Evolutionary conservation across 805 yeast genomes (phyloP), one percentile per base, ranked within the genome.

Genomic region (Wickerhamiella brachini): DNA sequence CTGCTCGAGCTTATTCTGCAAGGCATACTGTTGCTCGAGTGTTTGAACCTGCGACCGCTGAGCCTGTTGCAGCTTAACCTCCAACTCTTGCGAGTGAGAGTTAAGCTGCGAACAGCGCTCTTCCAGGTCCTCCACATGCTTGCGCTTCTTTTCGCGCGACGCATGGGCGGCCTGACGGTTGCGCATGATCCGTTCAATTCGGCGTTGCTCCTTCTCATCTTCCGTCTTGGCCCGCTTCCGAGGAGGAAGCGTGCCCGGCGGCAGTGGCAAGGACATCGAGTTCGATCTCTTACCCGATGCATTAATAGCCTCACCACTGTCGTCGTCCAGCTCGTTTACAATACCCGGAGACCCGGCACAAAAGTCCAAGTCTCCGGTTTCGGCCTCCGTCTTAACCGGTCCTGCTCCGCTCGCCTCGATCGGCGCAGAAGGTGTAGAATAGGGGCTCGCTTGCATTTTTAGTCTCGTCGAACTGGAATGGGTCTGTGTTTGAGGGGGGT

Each of bases 121-220:
- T 67, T 90, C 97, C 58, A 93, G 74, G 55, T 78, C 80, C 67
- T 88, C 95, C 52, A 93, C 83, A 64, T 90, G 95, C 63, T 81
- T 79, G 65, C 97, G 78, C 77, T 90, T 90, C 78, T 90, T 89
- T 65, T 93, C 98, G 58, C 98, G 78, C 26, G 95, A 85, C 49
- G 95, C 95, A 66, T 90, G 97, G 47, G 98, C 98, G 15, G 97
- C 97, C 65, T 90, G 83, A 63, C 97, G 79, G 68, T 90, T 90
- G 65, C 98, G 78, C 60, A 90, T 73, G 48, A 93, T 89, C 49
- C 98, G 75, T 69, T 93, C 97, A 50, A 89, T 80, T 46, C 96
- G 78, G 57, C 97, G 81, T 70, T 90, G 97, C 68, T 93, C 97
- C 71, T 90, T 93, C 70, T 90, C 97, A 69, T 89, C 96, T 59